A percentile compares a stretch with the other conserved stretches of the same genome.
Conservation (phyloP, 805 yeast genomes). For the Ogataea angusta region DNA sequence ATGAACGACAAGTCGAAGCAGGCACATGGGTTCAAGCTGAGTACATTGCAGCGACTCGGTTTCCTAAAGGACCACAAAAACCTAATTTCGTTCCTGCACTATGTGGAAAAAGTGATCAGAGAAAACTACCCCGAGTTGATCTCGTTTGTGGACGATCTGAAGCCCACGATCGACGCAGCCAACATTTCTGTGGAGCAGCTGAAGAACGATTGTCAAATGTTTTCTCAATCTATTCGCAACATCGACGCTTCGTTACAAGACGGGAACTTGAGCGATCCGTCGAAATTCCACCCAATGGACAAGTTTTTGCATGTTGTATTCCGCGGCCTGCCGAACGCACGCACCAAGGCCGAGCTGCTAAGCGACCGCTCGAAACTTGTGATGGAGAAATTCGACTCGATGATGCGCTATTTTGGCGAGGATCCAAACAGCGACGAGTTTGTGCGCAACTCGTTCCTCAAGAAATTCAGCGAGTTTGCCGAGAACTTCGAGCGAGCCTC, state of each 20-base stretch:
- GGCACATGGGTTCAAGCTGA: conserved; percentile 87
- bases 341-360: conserved; percentile 62
- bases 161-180: conserved; percentile 55
- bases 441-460: conserved; percentile 68
- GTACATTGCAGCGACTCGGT: conserved; percentile 83
- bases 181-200: conserved; percentile 82
- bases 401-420: conserved; percentile 90
- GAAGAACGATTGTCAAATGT: conserved; percentile 66
- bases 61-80: conserved; percentile 89
- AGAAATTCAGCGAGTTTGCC: conserved; percentile 75
- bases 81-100: conserved; percentile 85
- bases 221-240: conserved; percentile 57
- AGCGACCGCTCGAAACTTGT: conserved; percentile 62
- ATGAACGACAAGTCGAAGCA: conserved; percentile 94
- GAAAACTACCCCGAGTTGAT: conserved; percentile 77
- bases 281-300: conserved; percentile 81
- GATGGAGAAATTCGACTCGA: conserved; percentile 58
- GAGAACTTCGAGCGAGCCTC: conserved; percentile 77
- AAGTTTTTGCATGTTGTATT: conserved; percentile 57
- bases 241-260: conserved; percentile 69
- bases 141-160: conserved; percentile 69
- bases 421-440: conserved; percentile 61
- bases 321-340: conserved; percentile 72
- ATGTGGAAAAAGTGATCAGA: conserved; percentile 86
- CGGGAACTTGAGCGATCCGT: conserved; percentile 83